Conservation (phyloP, 495 filamentous ascomycete species). For the Talaromyces thailandensis region DNA sequence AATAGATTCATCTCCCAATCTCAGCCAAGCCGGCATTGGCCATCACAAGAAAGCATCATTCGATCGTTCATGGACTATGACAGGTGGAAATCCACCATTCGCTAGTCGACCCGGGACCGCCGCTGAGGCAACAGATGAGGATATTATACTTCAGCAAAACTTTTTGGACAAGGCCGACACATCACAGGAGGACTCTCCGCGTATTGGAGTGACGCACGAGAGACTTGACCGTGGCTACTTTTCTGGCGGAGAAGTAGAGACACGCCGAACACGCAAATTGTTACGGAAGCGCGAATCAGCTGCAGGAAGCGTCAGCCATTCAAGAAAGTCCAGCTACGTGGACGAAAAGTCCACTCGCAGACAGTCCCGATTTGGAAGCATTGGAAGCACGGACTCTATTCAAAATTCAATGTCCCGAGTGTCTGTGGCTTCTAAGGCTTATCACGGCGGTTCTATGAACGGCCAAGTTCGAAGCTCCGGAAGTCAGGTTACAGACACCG, state of each 20-base stretch:
- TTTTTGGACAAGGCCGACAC: slow-evolving; percentile 15
- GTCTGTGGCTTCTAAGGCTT: slow-evolving; percentile 43
- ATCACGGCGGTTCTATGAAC: slow-evolving; percentile 46
- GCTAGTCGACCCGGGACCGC: slow-evolving; percentile 29
- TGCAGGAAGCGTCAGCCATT: slow-evolving; percentile 39
- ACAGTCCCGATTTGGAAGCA: slow-evolving; percentile 72
- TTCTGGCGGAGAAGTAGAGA: slow-evolving; percentile 77
- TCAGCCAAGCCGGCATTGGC: slow-evolving; percentile 13
- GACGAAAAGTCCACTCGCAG: slow-evolving; percentile 62
- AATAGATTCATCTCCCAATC: slow-evolving; percentile 49
- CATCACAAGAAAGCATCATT: slow-evolving; percentile 84
- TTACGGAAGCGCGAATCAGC: slow-evolving; percentile 67
- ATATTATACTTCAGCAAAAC: slow-evolving; percentile 10
- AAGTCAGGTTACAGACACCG: slow-evolving; percentile 25
- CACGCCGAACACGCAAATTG: slow-evolving; percentile 60
- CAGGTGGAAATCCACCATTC: slow-evolving; percentile 27
- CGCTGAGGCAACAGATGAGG: slow-evolving; percentile 17
- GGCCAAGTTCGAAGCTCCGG: slow-evolving; percentile 39
- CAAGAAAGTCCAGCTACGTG: slow-evolving; percentile 60
- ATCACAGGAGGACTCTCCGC: neutral
- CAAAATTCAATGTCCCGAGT: slow-evolving; percentile 30
- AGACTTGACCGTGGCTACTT: slow-evolving; percentile 91
- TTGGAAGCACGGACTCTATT: slow-evolving; percentile 59
- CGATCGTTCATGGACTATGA: slow-evolving; percentile 83
- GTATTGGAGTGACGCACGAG: slow-evolving; percentile 16